Conservation (phyloP, 2,329 filamentous ascomycete species). For the Leptosphaerulina australis region DNA sequence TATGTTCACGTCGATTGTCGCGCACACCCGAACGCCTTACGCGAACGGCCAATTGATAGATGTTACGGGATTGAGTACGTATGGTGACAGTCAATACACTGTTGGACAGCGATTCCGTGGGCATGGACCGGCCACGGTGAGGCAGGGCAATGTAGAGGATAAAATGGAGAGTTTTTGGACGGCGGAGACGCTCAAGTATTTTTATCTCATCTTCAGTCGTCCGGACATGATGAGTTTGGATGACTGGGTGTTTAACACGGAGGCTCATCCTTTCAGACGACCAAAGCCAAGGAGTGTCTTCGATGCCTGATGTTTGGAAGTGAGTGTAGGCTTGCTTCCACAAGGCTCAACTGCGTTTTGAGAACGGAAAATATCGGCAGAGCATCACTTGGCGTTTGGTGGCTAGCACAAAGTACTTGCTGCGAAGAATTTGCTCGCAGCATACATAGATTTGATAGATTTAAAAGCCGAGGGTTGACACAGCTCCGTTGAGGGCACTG, state of each 20-base stretch:
- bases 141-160: slow-evolving; percentile 35
- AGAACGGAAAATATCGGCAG: too few relatives aligned
- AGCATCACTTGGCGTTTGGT: too few relatives aligned
- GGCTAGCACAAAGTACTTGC: neutral
- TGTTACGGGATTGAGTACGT: slow-evolving; percentile 40
- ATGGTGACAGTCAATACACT: slow-evolving; percentile 8
- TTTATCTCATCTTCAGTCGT: slow-evolving; percentile 56
- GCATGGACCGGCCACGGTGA: slow-evolving; percentile 5
- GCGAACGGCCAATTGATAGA: slow-evolving; percentile 55
- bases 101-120: slow-evolving; percentile 5
- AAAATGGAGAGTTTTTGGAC: slow-evolving; percentile 56
- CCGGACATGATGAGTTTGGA: slow-evolving; percentile 54
- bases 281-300: slow-evolving; percentile 18
- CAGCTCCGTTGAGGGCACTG: slow-evolving; percentile 23
- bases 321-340: too few relatives aligned
- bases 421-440: slow-evolving; percentile 1
- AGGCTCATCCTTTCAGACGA: slow-evolving; percentile 56
- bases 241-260: slow-evolving; percentile 58
- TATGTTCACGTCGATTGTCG: slow-evolving; percentile 54
- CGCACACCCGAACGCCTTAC: slow-evolving; percentile 48
- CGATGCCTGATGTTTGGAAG: too few relatives aligned
- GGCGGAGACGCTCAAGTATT: slow-evolving; percentile 59
- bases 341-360: too few relatives aligned
- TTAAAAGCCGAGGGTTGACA: slow-evolving; percentile 11
- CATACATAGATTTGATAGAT: neutral